Evolutionary conservation across 805 yeast species (phyloP), one percentile per base, ranked within the genome.

Genomic region (Grigorovia jiainica): DNA sequence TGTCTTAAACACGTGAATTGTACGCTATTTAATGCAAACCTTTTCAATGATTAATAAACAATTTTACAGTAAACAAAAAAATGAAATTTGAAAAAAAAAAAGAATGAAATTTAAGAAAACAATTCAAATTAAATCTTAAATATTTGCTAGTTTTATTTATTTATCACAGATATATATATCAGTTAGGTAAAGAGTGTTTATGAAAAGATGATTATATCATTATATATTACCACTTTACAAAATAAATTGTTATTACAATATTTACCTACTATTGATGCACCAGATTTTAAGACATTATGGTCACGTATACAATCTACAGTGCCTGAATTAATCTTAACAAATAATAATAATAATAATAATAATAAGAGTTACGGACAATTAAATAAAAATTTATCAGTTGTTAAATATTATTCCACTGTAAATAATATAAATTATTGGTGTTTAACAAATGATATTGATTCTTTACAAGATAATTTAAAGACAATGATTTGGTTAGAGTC

Each of bases 401-500:
- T 46, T 43, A 55, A 48, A 34, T 51, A 48, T 37, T 44, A 45
- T 19, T 58, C 64, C 1, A n/a, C 17, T 2, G 25, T 30, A 2
- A 57, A 55, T 38, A 50, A 47, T 27, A 29, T 59, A 10, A 43
- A 47, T 21, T 58, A 51, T 38, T 59, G 58, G 54, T 54, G 62
- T 38, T 40, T 68, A 70, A 45, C 71, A 3, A 27, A 11, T 27
- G n/a, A 27, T 13, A 10, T 15, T 3, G 16, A 27, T 7, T 27
- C n/a, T 6, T 11, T 27, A 27, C 31, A 27, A 11, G 11, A n/a
- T 6, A 13, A 7, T 27, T 27, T 27, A 27, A 27, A 27, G n/a
- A 13, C 16, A 15, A 24, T 6, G 8, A 25, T 71, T 19, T 73
- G 83, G 43, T 58, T 79, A 18, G 63, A 66, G 21, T 60, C 71